phyloP scores from a whole-genome alignment of 306 rosid species.

The Quercus variabilis region DNA sequence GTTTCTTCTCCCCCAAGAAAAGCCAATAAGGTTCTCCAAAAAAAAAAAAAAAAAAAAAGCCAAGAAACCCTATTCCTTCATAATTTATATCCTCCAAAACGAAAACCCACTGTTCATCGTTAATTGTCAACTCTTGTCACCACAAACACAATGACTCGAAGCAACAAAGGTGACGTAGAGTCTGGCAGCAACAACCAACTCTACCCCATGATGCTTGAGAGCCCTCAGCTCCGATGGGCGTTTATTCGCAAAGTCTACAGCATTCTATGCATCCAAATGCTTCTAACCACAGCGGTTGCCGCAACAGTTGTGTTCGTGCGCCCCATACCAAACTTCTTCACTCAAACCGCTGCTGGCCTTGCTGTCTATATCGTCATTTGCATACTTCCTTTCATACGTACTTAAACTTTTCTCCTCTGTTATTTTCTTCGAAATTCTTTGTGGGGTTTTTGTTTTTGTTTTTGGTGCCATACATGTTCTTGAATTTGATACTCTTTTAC shows the following conservation, averaged over 20 bases:
- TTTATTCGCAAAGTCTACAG: constrained; percentile 41
- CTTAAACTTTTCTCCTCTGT: background rate
- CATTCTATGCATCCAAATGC: constrained; percentile 30
- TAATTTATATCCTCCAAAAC: no score
- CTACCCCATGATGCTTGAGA: constrained; percentile 23
- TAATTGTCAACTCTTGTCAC: background rate
- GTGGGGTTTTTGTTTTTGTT: background rate
- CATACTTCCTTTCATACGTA: constrained; percentile 13
- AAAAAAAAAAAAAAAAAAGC: no score
- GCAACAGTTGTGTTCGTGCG: constrained; percentile 9
- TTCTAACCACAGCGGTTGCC: constrained; percentile 25
- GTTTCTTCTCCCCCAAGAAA: no score
- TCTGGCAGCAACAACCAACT: background rate
- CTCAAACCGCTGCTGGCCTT: constrained; percentile 18
- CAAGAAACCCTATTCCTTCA: no score
- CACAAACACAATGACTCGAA: background rate
- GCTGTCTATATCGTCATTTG: background rate
- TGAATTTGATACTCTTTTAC: background rate
- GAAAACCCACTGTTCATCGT: background rate
- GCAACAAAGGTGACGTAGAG: constrained; percentile 20
- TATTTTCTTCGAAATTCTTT: background rate
- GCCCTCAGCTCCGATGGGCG: constrained; percentile 34
- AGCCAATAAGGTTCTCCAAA: no score
- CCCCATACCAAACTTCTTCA: constrained; percentile 15
- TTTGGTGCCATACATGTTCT: background rate